These are phyloP conservation scores for Iris pallida DNA, from an alignment of 116 monocot genomes.

Conservation along the genomic window DNA sequence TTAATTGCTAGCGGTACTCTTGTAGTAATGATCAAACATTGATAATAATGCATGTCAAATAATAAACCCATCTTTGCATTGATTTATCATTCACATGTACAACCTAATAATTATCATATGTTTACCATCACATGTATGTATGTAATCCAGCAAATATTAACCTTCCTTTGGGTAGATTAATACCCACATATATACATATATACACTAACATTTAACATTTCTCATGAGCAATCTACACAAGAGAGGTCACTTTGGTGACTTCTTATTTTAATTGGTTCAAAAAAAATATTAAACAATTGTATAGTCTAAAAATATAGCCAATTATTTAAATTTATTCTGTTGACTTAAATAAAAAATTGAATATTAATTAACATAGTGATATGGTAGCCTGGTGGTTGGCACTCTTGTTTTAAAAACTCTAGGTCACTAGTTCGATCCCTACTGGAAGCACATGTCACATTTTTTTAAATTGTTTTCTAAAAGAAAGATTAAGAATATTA, in stretches of 20 bases:
- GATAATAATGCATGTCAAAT: background rate
- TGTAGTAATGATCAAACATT: conserved; percentile 2
- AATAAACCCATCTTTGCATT: background rate
- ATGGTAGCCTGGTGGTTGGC: no score
- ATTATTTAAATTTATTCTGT: no score
- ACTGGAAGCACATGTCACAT: no score
- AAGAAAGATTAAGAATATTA: no score
- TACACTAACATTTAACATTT: background rate
- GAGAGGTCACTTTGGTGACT: conserved; percentile 2
- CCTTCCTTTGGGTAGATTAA: background rate
- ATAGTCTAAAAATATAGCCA: no score
- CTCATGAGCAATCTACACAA: background rate
- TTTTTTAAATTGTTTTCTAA: no score
- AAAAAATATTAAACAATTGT: no score
- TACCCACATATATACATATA: background rate
- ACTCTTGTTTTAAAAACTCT: no score
- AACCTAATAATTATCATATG: background rate
- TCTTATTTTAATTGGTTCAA: background rate
- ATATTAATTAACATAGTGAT: no score
- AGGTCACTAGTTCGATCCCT: no score
- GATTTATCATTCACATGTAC: conserved; percentile 6
- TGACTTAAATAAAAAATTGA: no score
- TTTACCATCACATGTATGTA: background rate
- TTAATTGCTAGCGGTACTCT: background rate
- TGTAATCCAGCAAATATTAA: background rate